phyloP scores from a whole-genome alignment of 2,329 filamentous ascomycete species.

The Fusarium tricinctum region DNA sequence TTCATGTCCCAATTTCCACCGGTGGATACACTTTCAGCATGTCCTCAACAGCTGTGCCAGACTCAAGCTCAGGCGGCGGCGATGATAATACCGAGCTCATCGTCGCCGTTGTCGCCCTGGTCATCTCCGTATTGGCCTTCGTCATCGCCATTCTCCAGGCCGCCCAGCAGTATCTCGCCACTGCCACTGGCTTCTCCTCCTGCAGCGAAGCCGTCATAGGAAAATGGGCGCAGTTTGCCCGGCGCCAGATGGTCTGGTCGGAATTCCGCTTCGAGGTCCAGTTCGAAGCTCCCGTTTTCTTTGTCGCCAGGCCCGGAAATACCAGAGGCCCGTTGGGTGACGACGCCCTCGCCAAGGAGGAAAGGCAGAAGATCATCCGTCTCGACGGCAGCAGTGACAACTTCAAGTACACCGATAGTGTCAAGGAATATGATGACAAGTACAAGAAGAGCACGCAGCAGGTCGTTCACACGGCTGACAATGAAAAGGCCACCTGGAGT shows the following conservation, averaged over 20 bases:
- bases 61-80: no score
- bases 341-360: conserved; percentile 24
- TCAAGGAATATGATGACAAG: conserved; percentile 37
- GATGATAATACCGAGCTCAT: conserved; percentile 46
- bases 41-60: no score
- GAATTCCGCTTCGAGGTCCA: conserved; percentile 61
- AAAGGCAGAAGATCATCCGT: conserved; percentile 39
- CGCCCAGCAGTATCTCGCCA: conserved; percentile 59
- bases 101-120: conserved; percentile 57
- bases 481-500: conserved; percentile 44
- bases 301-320: conserved; percentile 57
- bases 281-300: conserved; percentile 60
- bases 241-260: conserved; percentile 51
- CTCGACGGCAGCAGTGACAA: conserved; percentile 27
- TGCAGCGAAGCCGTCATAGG: conserved; percentile 58
- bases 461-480: conserved; percentile 41
- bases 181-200: conserved; percentile 58
- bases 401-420: conserved; percentile 37
- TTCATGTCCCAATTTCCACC: not conserved
- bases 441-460: conserved; percentile 38
- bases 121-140: conserved; percentile 59
- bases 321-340: conserved; percentile 47
- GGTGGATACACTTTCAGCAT: not conserved
- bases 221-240: conserved; percentile 54
- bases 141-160: conserved; percentile 57